Evolutionary conservation across 2,329 filamentous ascomycete genomes (phyloP), one percentile per base, ranked within the genome.

Genomic region (Ascochyta pisi): DNA sequence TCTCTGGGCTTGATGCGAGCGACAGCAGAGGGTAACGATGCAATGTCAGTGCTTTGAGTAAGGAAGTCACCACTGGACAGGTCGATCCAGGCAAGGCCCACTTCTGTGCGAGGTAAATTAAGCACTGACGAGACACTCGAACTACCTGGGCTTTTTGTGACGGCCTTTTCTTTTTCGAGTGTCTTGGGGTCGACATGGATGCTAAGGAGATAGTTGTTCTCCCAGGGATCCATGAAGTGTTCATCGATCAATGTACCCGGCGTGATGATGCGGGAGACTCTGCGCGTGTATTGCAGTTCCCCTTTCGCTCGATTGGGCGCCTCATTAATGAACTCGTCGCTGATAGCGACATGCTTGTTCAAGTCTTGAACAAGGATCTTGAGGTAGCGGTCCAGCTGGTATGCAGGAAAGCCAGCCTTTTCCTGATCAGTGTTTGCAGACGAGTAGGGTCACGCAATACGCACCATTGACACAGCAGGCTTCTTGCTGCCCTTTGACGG

Each of bases 231-330:
- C 82, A 99, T 92, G 75, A 98, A 99, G 67, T 92, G 93, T 77
- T 99, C 95, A 75, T 99, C 95, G 63, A 99, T 96, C 50, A 99
- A 81, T 1, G 95, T 99, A 19, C 95, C 95, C 1, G 95, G 92
- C 0, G 95, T 98, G 69, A 99, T 87, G 64, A 99, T 89, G 54
- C 95, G 88, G 16, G 91, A 86, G 13, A 99, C 92, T 64, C 83
- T 87, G 24, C 95, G 89, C 72, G 96, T 90, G 73, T 95, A 96
- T 80, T 94, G 82, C 61, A 94, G 79, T 3, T 91, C 92, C 13
- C 91, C 91, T 71, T 89, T 94, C 62, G 89, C 79, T 75, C 86
- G 91, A 52, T 86, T 86, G 3, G 87, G 82, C 4, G 85, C 81
- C 61, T 87, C 83, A 68, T 95, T 90, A 16, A 89, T 87, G 66